These are phyloP conservation scores for Syzygium malaccense DNA, from an alignment of 441 rosid species.

Conservation along the genomic window DNA sequence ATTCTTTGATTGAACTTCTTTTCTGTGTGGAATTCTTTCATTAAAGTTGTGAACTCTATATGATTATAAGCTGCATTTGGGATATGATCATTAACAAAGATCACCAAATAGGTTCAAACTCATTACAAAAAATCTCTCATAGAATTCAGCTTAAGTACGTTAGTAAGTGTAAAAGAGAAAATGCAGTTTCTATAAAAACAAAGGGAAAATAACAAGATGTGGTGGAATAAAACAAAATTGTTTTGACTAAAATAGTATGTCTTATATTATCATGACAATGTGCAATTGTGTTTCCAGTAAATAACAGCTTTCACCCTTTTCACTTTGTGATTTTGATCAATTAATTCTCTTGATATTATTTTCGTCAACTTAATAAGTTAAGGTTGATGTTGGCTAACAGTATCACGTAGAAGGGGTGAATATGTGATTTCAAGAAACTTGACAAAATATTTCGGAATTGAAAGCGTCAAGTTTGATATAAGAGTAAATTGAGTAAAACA, in stretches of 20 bases:
- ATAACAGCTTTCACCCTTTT: background rate
- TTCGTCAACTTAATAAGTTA: background rate
- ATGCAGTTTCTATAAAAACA: background rate
- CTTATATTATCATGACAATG: background rate
- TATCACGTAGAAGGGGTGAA: too few relatives aligned
- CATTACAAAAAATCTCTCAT: background rate
- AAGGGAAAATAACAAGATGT: background rate
- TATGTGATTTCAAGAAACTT: too few relatives aligned
- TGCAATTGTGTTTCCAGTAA: background rate
- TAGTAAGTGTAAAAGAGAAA: background rate
- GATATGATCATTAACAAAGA: background rate
- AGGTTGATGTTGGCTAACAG: too few relatives aligned
- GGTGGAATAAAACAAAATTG: background rate
- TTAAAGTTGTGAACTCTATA: background rate
- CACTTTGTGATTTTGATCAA: background rate
- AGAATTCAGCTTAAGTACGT: background rate
- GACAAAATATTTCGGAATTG: too few relatives aligned
- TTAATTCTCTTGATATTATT: background rate
- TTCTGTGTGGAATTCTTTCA: background rate
- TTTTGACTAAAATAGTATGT: background rate
- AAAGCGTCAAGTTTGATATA: too few relatives aligned
- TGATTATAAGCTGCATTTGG: background rate
- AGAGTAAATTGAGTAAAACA: too few relatives aligned
- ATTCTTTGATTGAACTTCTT: background rate
- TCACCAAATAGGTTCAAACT: background rate